Evolutionary conservation across 208 protist species (phyloP), one percentile per base, ranked within the genome.

Genomic region (Wallacemonas rigidus): DNA sequence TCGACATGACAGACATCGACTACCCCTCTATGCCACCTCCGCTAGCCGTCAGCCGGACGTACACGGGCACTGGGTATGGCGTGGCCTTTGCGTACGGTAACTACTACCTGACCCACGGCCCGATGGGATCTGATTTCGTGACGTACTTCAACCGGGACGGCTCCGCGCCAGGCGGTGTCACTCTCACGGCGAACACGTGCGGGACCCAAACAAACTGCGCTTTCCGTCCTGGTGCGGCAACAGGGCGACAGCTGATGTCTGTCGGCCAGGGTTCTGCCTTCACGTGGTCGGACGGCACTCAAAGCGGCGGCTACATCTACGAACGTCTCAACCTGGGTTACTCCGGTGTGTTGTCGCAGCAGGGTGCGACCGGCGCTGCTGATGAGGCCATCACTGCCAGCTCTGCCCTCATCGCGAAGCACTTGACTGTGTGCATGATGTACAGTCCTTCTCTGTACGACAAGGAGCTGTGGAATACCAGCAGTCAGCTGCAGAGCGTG

Each of bases 201-300:
- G 12, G 8, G 8, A 38, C 6, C 14, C 17, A 11, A 3, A 64
- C 14, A n/a, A 5, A 67, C n/a, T 51, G 43, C 41, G 54, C 55
- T 15, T 15, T 41, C 8, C 81, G 81, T 3, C 81, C 81, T 5
- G 73, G 75, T 35, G 39, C 45, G 5, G 35, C 70, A 4, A 65
- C 64, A 15, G 77, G 72, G 4, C 47, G 75, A 61, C 41, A 83
- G 17, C 69, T 83, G 14, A 17, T 83, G 17, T 35, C 53, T 0
- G 71, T 77, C 15, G 77, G 77, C 9, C 39, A 1, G 12, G 71
- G 61, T 11, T 44, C 58, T 43, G 71, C 58, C 17, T 58, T 69
- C 67, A 72, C 54, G 14, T 86, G 81, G 81, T 76, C 71, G 1
- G 81, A 86, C 54, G 79, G 77, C 72, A 11, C 38, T n/a, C 63